Conservation (phyloP, 805 yeast species). For the Starmera amethionina region DNA sequence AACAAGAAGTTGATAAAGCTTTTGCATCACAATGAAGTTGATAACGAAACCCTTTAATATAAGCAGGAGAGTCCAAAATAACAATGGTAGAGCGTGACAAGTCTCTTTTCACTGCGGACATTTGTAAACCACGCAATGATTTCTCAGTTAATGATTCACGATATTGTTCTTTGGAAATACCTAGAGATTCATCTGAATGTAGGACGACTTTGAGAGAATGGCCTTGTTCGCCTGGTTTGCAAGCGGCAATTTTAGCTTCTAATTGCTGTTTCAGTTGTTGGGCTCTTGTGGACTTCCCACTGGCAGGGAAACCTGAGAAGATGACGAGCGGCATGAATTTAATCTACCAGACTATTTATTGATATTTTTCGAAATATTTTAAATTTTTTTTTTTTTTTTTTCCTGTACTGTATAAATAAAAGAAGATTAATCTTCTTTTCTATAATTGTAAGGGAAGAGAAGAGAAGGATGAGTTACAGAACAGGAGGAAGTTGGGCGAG, state of each 20-base stretch:
- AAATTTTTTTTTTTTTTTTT: no score
- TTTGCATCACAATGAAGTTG: slow-evolving; percentile 93
- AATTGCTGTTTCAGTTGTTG: slow-evolving; percentile 38
- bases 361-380: no score
- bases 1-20: slow-evolving; percentile 68
- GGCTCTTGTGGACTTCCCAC: slow-evolving; percentile 79
- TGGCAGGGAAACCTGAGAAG: slow-evolving; percentile 76
- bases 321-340: slow-evolving; percentile 70
- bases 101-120: slow-evolving; percentile 83
- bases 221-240: slow-evolving; percentile 36
- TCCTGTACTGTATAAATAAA: no score
- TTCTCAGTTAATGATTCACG: slow-evolving; percentile 69
- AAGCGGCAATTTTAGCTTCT: slow-evolving; percentile 31
- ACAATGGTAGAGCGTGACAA: slow-evolving; percentile 62
- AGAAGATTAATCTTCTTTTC: no score
- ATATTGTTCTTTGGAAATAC: slow-evolving; percentile 60
- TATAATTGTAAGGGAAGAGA: no score
- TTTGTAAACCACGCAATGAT: slow-evolving; percentile 71
- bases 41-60: slow-evolving; percentile 92
- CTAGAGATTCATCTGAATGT: slow-evolving; percentile 72
- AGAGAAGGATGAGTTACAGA: no score
- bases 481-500: no score
- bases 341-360: no score
- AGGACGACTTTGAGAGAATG: slow-evolving; percentile 50
- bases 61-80: slow-evolving; percentile 75